phyloP scores from a whole-genome alignment of 257 asterid genomes.

The Nicotiana otophora region DNA sequence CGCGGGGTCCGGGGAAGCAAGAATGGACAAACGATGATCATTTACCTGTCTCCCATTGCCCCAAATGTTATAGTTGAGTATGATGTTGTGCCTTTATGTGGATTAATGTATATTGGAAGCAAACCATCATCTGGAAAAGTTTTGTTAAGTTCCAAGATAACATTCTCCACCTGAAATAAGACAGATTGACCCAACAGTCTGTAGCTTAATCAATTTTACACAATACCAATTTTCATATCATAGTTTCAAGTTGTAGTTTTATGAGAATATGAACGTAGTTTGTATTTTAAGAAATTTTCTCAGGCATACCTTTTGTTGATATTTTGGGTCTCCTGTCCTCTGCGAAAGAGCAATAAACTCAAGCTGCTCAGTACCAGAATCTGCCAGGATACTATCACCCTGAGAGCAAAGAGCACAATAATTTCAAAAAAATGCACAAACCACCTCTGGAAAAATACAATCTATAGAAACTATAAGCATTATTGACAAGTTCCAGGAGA shows the following conservation, averaged over 20 bases:
- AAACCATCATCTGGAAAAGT: slow-evolving; percentile 92
- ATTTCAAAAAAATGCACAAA: slow-evolving; percentile 1
- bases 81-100: slow-evolving; percentile 61
- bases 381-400: slow-evolving; percentile 99
- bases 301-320: slow-evolving; percentile 73
- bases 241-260: not conserved
- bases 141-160: slow-evolving; percentile 74
- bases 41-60: slow-evolving; percentile 99
- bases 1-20: not conserved
- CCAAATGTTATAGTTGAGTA: slow-evolving; percentile 94
- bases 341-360: slow-evolving; percentile 99
- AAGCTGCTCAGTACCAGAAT: slow-evolving; percentile 95
- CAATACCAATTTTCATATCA: slow-evolving; percentile 2
- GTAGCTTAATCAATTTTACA: not conserved
- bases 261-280: not conserved
- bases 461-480: not conserved
- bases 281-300: not conserved
- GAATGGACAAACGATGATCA: not conserved
- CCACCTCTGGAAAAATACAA: not conserved
- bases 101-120: slow-evolving; percentile 91
- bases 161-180: slow-evolving; percentile 81
- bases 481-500: not conserved
- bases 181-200: not conserved
- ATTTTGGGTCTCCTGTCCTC: slow-evolving; percentile 82
- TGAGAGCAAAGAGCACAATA: slow-evolving; percentile 25